Base-by-base conservation (phyloP, 768 basidiomycete species). In the Auriculariales sp. region DNA sequence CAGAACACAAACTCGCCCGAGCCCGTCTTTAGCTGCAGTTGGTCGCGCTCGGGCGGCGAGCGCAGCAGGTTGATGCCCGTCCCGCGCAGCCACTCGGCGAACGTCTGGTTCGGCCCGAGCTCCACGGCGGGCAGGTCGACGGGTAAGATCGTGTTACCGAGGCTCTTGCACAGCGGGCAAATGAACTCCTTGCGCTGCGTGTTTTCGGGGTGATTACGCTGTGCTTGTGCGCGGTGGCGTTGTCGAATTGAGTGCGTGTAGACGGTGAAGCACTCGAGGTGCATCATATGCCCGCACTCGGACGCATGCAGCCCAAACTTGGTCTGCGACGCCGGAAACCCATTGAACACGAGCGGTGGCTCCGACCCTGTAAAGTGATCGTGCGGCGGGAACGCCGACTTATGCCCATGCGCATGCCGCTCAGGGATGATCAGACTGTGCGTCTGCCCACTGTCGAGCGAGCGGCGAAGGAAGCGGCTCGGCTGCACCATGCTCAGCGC, bases 231-330 rank as follows among this genome's bases (percentile, higher is more conserved):
- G 6, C 85, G 76, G 60, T 94, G 91, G 11, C 93, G 83, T 53
- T 85, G 81, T 39, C 88, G 76, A 48, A 97, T 82, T 15, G 92
- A 93, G 2, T 74, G 62, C 55, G 78, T 91, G 63, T 97, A 98
- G 2, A 83, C 82, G 46, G 83, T 82, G 70, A 97, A 94, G 65
- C 95, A 98, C 34, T 84, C 79, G 53, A 93, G 66, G 65, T 99
- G 95, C 92, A 99, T 98, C 73, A 93, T 79, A 61, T 98, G 95
- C 28, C 83, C 90, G 63, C 94, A 98, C 32, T 90, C 81, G 1
- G 92, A 91, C 9, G 82, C 68, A 59, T 92, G 74, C 11, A 97
- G 69, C 2, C 92, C 92, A 60, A 94, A 94, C 25, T 82, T 80
- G 2, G 83, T 84, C 53, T 77, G 78, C 32, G 74, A 71, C 0